Percentiles rank a stretch among this genome's conserved stretches.
phyloP scores from a whole-genome alignment of 768 basidiomycete genomes.

The Lentinus tigrinus region DNA sequence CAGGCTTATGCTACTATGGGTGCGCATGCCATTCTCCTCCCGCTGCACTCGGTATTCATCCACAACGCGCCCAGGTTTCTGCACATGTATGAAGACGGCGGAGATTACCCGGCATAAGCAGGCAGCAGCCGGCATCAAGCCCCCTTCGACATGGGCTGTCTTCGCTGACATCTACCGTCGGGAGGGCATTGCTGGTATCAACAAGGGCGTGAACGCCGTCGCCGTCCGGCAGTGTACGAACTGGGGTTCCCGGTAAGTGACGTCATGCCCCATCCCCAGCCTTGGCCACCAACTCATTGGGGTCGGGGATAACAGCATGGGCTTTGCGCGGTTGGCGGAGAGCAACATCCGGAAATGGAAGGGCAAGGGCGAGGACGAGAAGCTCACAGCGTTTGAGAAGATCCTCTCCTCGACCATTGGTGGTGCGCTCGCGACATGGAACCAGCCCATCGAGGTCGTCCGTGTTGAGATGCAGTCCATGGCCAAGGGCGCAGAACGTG shows the following conservation, averaged over 20 bases:
- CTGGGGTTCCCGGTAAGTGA: conserved; percentile 81
- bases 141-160: conserved; percentile 90
- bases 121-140: conserved; percentile 77
- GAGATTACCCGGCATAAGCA: conserved; percentile 97
- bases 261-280: neutral
- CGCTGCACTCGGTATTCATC: neutral
- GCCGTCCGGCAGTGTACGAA: conserved; percentile 91
- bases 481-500: conserved; percentile 81
- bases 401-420: conserved; percentile 85
- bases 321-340: conserved; percentile 93
- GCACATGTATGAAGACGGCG: conserved; percentile 99
- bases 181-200: conserved; percentile 93
- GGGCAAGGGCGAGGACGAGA: conserved; percentile 78
- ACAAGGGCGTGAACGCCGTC: conserved; percentile 98
- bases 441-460: conserved; percentile 97
- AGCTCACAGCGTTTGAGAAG: conserved; percentile 77
- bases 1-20: conserved; percentile 99
- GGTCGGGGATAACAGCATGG: conserved; percentile 61
- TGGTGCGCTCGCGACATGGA: conserved; percentile 97
- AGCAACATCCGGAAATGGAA: conserved; percentile 68
- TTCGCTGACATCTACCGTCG: conserved; percentile 93
- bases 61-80: conserved; percentile 65
- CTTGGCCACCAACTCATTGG: neutral
- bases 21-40: conserved; percentile 39
- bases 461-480: conserved; percentile 99